phyloP scores from a whole-genome alignment of 2,329 filamentous ascomycete species.

The Pseudopyrenochaeta lycopersici region DNA sequence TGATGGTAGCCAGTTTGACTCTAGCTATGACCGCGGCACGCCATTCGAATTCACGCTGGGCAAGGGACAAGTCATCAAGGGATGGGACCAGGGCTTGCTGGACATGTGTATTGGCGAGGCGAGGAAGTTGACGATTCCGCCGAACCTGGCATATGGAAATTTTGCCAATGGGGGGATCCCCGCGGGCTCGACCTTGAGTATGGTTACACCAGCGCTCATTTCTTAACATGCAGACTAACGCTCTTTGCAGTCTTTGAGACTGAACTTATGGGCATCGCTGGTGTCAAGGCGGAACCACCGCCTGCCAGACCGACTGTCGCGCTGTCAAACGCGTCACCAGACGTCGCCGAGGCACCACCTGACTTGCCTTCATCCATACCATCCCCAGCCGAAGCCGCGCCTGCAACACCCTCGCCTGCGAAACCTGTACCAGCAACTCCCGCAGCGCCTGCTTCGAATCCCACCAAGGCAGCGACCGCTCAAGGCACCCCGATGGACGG shows the following conservation, averaged over 20 bases:
- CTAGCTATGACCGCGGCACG: constrained; percentile 76
- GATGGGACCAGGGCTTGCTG: constrained; percentile 89
- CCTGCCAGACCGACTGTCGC: constrained; percentile 9
- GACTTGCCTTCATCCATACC: constrained; percentile 13
- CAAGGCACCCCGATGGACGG: constrained; percentile 46
- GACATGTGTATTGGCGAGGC: constrained; percentile 98
- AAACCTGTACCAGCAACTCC: constrained; percentile 18
- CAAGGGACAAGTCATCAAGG: constrained; percentile 84
- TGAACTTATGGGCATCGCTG: constrained; percentile 83
- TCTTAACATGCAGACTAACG: constrained; percentile 16
- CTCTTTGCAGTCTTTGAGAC: constrained; percentile 81
- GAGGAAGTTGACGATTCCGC: constrained; percentile 87
- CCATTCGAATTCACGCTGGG: constrained; percentile 86
- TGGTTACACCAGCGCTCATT: constrained; percentile 32
- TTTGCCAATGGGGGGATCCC: constrained; percentile 80
- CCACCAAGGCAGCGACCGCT: constrained; percentile 23
- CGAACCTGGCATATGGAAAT: constrained; percentile 82
- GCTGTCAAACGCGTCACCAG: constrained; percentile 11
- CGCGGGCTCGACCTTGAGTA: constrained; percentile 77
- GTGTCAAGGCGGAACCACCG: constrained; percentile 35
- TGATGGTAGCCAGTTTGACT: constrained; percentile 83
- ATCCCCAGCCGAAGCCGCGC: not conserved
- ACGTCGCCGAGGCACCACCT: constrained; percentile 18
- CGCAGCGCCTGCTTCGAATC: constrained; percentile 18
- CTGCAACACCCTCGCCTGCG: constrained; percentile 19